Evolutionary conservation across 306 rosid species (phyloP), one percentile per base, ranked within the genome.

Genomic region (Elaeagnus macrophylla): DNA sequence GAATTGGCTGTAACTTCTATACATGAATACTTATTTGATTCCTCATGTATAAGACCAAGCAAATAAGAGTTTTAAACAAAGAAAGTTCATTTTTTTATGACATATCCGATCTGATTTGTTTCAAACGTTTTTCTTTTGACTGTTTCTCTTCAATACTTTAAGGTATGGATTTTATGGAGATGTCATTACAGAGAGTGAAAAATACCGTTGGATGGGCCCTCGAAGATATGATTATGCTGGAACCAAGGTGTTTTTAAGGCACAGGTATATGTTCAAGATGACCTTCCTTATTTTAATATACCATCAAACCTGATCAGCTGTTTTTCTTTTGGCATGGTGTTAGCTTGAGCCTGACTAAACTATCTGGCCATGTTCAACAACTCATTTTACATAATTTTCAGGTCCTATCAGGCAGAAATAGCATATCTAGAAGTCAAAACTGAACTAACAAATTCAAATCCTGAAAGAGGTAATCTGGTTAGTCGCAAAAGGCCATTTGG

Each of bases 101-200:
- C 32, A 25, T 25, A 25, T 25, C 32, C 32, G 4, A 25, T 25
- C 32, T 25, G 32, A 25, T 25, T 25, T 25, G 32, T 25, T 25
- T 1, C n/a, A n/a, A 59, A 53, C 41, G 60, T 19, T 48, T 50
- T 65, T 64, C 25, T 68, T 61, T 56, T 38, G 1, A 20, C 48
- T 53, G 65, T 45, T 66, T 54, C 25, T 72, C 65, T 62, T 44
- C 53, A 14, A 70, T 67, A 25, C 39, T 58, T 40, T 51, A 75
- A 90, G 95, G 84, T 90, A 90, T 65, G 97, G 97, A 47, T 90
- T 90, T 78, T 90, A 90, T 75, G 97, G 97, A 53, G 97, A 90
- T 77, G 97, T 90, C 69, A 90, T 90, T 68, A 57, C 78, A 20
- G 91, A 90, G 79, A 90, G 97, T 64, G 97, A 90, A 74, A 90